phyloP scores from a whole-genome alignment of 1,284 basidiomycete genomes.

The Ganoderma sp. region DNA sequence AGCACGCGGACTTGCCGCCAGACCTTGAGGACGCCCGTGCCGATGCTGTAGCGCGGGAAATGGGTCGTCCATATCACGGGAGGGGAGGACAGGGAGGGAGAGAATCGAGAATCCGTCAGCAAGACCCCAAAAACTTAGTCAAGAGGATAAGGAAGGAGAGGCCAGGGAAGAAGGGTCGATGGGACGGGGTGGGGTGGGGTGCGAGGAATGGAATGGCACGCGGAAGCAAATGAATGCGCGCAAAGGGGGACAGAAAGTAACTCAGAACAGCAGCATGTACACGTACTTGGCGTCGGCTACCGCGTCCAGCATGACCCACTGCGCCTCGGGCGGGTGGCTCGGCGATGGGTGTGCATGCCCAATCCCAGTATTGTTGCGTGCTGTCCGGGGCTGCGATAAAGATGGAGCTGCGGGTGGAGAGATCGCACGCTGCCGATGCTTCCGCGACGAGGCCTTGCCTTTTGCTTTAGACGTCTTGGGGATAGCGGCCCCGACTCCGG shows the following conservation, averaged over 20 bases:
- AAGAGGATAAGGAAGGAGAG: neutral
- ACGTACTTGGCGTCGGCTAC: constrained; percentile 71
- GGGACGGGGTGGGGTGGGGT: neutral
- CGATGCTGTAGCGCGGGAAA: constrained; percentile 38
- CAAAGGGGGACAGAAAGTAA: neutral
- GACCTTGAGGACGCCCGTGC: constrained; percentile 47
- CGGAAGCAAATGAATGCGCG: neutral
- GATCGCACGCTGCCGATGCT: constrained; percentile 6
- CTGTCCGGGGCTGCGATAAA: constrained; percentile 6
- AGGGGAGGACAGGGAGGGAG: neutral
- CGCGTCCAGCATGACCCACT: constrained; percentile 61
- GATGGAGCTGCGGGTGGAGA: neutral
- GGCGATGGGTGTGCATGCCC: neutral
- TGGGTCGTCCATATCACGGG: constrained; percentile 10
- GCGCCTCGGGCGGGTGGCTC: constrained; percentile 11
- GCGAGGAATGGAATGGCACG: constrained; percentile 7
- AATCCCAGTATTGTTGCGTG: constrained; percentile 15
- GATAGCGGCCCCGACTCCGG: constrained; percentile 16
- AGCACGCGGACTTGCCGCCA: constrained; percentile 43
- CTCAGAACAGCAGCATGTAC: neutral
- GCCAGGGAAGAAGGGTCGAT: neutral
- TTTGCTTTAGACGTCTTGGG: constrained; percentile 23
- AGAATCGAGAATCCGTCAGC: constrained; percentile 6
- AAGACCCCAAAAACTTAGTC: constrained; percentile 2
- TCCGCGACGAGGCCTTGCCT: constrained; percentile 7